Percentiles rank a stretch among this genome's conserved stretches.
phyloP scores from a whole-genome alignment of 345 rosid genomes.

The Sapria himalayana region DNA sequence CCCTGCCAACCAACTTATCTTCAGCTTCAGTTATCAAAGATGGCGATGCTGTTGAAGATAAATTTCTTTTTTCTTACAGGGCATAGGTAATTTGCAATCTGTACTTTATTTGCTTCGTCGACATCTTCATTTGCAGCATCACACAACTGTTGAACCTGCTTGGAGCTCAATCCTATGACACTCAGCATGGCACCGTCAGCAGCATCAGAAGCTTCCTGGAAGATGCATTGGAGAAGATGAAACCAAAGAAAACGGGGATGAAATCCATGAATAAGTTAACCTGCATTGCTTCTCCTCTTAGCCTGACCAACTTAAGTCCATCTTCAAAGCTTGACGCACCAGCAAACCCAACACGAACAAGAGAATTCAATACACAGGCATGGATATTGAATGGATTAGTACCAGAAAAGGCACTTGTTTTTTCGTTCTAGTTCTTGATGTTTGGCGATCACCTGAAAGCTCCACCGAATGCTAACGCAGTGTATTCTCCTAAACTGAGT shows the following conservation, averaged over 20 bases:
- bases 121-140: constrained; percentile 91
- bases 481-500: constrained; percentile 93
- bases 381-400: too few relatives aligned
- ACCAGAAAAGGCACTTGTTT: background rate
- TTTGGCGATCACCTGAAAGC: constrained; percentile 49
- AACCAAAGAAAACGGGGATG: constrained; percentile 2
- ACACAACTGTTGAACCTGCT: constrained; percentile 67
- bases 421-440: background rate
- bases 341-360: constrained; percentile 8
- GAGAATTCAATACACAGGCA: constrained; percentile 5
- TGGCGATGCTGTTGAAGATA: too few relatives aligned
- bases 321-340: constrained; percentile 59
- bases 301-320: constrained; percentile 88
- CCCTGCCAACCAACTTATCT: too few relatives aligned
- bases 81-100: constrained; percentile 83
- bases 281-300: constrained; percentile 98
- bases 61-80: too few relatives aligned
- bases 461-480: constrained; percentile 90
- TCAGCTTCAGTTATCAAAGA: too few relatives aligned
- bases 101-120: constrained; percentile 58
- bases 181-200: constrained; percentile 93
- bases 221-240: constrained; percentile 6
- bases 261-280: constrained; percentile 14
- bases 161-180: constrained; percentile 70
- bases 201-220: constrained; percentile 93